Base-by-base conservation (phyloP, 2,329 filamentous ascomycete genomes). In the Ustilaginoidea virens region DNA sequence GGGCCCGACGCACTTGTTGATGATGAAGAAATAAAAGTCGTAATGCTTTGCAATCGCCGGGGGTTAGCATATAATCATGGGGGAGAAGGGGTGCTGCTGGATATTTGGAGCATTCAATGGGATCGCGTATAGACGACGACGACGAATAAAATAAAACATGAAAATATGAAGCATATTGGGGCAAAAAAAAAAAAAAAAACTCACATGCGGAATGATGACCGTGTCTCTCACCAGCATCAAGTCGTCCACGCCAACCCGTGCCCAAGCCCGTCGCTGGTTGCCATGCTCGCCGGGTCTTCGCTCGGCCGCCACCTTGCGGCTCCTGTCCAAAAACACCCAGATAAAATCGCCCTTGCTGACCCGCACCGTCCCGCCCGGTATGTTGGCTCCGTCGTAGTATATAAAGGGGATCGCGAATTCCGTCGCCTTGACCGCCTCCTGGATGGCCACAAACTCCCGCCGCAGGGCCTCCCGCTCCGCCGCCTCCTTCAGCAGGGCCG, bases 1-100 rank as follows among this genome's bases (percentile, higher is more conserved):
- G n/a, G 80, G 76, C 2, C 80, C 81, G 2, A 71, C 53, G 16
- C 73, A 80, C 45, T 78, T 82, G 52, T 96, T 94, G 51, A 92
- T 78, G 48, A 94, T 74, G 56, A 98, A 96, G 56, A 87, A 90
- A 52, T 96, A 90, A 49, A 98, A 85, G 39, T 96, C 87, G 48
- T 92, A 94, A 53, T 98, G 90, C 83, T 96, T 17, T 21, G 23
- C 27, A 6, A 11, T 7, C 7, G 19, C 19, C 19, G 19, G 19
- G 19, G 19, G 19, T 7, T 11, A 20, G n/a, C n/a, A n/a, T n/a
- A n/a, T n/a, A n/a, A n/a, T n/a, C n/a, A n/a, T n/a, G n/a, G n/a
- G n/a, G n/a, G n/a, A n/a, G n/a, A n/a, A n/a, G n/a, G n/a, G n/a
- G n/a, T n/a, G n/a, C n/a, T n/a, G n/a, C n/a, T n/a, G n/a, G n/a